Conservation (phyloP, 768 basidiomycete genomes). For the Suillus plorans region DNA sequence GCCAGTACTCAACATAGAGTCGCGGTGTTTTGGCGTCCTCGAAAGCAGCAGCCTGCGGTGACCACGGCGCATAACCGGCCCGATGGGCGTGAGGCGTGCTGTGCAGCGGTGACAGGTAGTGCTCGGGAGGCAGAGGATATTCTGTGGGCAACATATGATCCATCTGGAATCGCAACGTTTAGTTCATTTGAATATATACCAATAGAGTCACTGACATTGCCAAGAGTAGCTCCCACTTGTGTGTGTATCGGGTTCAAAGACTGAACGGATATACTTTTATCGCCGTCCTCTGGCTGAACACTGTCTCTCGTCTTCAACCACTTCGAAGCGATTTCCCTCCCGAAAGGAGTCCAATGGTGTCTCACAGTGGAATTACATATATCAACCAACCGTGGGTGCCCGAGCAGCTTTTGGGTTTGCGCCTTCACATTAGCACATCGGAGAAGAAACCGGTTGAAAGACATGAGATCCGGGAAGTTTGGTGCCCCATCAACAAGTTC, state of each 20-base stretch:
- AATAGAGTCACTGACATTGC: conserved; percentile 34
- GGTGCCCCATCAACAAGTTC: conserved; percentile 40
- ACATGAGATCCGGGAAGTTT: conserved; percentile 38
- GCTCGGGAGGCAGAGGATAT: conserved; percentile 28
- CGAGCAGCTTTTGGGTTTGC: conserved; percentile 33
- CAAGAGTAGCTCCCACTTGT: conserved; percentile 27
- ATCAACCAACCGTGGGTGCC: conserved; percentile 47
- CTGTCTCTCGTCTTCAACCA: conserved; percentile 17
- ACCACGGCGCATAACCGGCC: conserved; percentile 6
- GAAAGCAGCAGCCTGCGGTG: neutral
- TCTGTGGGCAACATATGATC: conserved; percentile 34
- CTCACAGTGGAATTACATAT: conserved; percentile 20
- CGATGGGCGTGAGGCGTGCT: conserved; percentile 15
- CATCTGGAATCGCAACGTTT: conserved; percentile 22
- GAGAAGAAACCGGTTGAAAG: conserved; percentile 44
- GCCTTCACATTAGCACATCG: conserved; percentile 37
- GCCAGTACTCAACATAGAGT: conserved; percentile 16
- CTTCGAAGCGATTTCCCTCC: conserved; percentile 21
- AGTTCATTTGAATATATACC: neutral
- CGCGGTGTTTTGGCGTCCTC: conserved; percentile 3
- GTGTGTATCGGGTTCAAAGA: conserved; percentile 18
- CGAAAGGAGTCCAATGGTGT: conserved; percentile 23
- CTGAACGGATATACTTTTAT: conserved; percentile 2
- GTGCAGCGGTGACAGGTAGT: conserved; percentile 20
- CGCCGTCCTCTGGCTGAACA: neutral